These are phyloP conservation scores for Salisapilia sapeloensis DNA, from an alignment of 352 stramenopile species.

Conservation along the genomic window DNA sequence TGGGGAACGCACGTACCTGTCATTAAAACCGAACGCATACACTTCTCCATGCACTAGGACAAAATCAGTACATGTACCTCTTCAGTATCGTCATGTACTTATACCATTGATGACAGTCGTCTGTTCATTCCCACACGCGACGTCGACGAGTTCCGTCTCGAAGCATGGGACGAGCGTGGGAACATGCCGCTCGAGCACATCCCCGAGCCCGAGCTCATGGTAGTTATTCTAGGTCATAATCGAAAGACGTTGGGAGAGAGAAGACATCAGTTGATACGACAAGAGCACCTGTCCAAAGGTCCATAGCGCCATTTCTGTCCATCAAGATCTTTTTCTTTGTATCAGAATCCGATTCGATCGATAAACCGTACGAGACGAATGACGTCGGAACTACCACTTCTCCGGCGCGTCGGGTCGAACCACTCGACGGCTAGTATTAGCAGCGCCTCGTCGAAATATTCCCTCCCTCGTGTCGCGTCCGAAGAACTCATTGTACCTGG, in stretches of 20 bases:
- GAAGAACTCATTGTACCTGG: conserved; percentile 69
- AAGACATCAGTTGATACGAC: not conserved
- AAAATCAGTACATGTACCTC: not conserved
- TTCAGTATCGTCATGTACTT: not conserved
- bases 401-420: conserved; percentile 19
- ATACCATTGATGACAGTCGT: conserved; percentile 17
- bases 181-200: conserved; percentile 44
- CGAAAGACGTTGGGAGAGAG: not conserved
- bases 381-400: conserved; percentile 28
- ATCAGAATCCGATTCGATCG: no score
- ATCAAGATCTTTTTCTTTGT: conserved; percentile 1
- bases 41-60: conserved; percentile 47
- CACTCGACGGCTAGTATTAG: conserved; percentile 7
- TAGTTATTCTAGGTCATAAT: conserved; percentile 68
- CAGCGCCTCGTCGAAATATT: conserved; percentile 7
- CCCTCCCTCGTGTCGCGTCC: conserved; percentile 38
- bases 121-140: conserved; percentile 84
- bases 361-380: no score
- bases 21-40: conserved; percentile 85
- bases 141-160: conserved; percentile 40
- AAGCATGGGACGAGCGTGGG: conserved; percentile 26
- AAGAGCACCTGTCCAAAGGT: not conserved
- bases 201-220: conserved; percentile 80
- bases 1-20: conserved; percentile 27
- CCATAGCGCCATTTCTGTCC: not conserved